Evolutionary conservation across 768 basidiomycete species (phyloP).

Genomic region (Collybiopsis luxurians): DNA sequence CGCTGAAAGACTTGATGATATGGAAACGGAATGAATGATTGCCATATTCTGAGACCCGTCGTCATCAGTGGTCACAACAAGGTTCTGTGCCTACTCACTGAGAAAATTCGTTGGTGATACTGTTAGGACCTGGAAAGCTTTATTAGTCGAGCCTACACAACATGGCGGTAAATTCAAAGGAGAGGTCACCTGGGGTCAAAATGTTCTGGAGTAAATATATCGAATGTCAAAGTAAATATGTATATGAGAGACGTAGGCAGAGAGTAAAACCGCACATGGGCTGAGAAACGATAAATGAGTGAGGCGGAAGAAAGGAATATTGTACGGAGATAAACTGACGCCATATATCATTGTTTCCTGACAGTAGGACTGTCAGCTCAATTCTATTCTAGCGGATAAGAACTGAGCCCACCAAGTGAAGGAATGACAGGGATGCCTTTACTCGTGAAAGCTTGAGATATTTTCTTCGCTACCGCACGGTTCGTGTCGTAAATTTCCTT

Average conservation of each 20-base stretch:
- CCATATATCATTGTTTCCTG: constrained; percentile 92
- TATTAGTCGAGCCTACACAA: constrained; percentile 4
- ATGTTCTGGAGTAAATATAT: constrained; percentile 47
- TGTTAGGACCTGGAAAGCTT: constrained; percentile 53
- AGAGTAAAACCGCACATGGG: constrained; percentile 46
- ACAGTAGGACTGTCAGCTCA: constrained; percentile 1
- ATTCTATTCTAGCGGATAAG: background rate
- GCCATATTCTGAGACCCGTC: constrained; percentile 63
- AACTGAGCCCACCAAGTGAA: constrained; percentile 57
- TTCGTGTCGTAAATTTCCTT: constrained; percentile 80
- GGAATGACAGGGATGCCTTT: constrained; percentile 79
- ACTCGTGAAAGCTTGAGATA: constrained; percentile 69
- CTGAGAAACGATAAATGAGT: constrained; percentile 29
- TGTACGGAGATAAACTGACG: constrained; percentile 45
- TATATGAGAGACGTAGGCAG: background rate
- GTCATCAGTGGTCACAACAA: background rate
- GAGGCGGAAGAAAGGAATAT: constrained; percentile 9
- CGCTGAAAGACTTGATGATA: constrained; percentile 80
- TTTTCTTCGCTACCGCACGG: constrained; percentile 55
- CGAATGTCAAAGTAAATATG: background rate
- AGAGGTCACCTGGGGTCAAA: constrained; percentile 51
- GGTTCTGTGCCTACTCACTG: constrained; percentile 43
- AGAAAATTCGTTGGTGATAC: constrained; percentile 64
- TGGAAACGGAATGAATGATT: constrained; percentile 73
- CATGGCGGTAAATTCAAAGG: constrained; percentile 5